A percentile compares a stretch with the other conserved stretches of the same genome.
Evolutionary conservation across 23 red algal species (phyloP).

Genomic region (Gracilariopsis chorda): DNA sequence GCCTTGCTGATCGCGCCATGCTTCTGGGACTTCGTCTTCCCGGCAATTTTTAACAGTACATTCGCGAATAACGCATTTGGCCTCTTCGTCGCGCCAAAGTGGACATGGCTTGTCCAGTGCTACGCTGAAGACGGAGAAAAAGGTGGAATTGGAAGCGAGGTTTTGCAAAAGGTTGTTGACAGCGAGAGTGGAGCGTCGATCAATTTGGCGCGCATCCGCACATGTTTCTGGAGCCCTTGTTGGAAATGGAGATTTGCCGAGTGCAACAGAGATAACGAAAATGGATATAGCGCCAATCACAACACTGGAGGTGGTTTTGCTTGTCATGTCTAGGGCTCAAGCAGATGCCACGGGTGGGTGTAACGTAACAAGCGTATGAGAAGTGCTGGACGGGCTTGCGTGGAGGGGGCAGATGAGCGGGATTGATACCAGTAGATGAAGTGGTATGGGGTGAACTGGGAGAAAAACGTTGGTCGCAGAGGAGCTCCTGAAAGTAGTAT

Average conservation of each 20-base stretch:
- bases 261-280: not conserved
- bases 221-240: not conserved
- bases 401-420: too few species aligned
- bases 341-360: too few species aligned
- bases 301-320: too few species aligned
- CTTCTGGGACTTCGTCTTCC: slow-evolving; percentile 70
- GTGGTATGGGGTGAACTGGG: too few species aligned
- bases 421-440: too few species aligned
- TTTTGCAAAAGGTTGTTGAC: slow-evolving; percentile 3
- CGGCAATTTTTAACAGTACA: slow-evolving; percentile 78
- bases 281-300: too few species aligned
- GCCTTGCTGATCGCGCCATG: slow-evolving; percentile 31
- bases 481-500: too few species aligned
- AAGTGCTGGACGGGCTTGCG: too few species aligned
- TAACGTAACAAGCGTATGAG: too few species aligned
- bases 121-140: slow-evolving; percentile 89
- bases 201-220: slow-evolving; percentile 11
- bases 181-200: not conserved
- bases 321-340: too few species aligned
- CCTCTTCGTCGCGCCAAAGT: slow-evolving; percentile 75
- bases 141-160: slow-evolving; percentile 57
- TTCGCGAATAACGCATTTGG: slow-evolving; percentile 78
- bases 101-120: slow-evolving; percentile 82
- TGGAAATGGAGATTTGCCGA: not conserved
- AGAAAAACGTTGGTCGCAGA: too few species aligned